Percentiles rank a stretch among this genome's conserved stretches.
These are phyloP conservation scores for Cinnamomum micranthum DNA, from an alignment of 164 flowering plant genomes.

Conservation along the genomic window DNA sequence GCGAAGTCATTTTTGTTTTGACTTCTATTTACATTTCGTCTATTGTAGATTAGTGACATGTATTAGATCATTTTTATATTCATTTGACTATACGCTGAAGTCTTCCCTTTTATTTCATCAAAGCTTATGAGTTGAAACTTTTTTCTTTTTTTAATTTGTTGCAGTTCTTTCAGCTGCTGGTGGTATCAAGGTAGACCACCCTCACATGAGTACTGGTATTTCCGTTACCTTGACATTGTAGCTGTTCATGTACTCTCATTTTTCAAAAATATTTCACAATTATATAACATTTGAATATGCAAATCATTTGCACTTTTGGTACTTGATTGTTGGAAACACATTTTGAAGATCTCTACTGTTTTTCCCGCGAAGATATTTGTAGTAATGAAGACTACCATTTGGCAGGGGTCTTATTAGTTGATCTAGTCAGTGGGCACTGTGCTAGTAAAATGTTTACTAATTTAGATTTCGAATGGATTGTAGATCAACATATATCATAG, in stretches of 20 bases:
- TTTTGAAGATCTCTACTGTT: too few relatives aligned
- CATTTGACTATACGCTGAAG: neutral
- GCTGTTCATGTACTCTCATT: neutral
- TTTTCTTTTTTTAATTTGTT: neutral
- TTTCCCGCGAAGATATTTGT: too few relatives aligned
- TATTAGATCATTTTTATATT: neutral
- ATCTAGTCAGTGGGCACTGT: too few relatives aligned
- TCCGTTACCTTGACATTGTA: slow-evolving; percentile 4
- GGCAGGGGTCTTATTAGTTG: too few relatives aligned
- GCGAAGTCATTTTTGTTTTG: neutral
- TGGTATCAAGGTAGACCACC: slow-evolving; percentile 85
- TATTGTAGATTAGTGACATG: neutral
- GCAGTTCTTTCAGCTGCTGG: slow-evolving; percentile 97
- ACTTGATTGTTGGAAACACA: too few relatives aligned
- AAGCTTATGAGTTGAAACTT: neutral
- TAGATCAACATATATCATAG: too few relatives aligned
- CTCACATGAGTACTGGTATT: slow-evolving; percentile 69
- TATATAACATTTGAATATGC: too few relatives aligned
- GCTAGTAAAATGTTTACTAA: too few relatives aligned
- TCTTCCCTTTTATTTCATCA: neutral
- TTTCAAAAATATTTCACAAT: neutral
- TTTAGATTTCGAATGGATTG: too few relatives aligned
- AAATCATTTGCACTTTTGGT: too few relatives aligned
- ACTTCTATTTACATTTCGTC: too few relatives aligned
- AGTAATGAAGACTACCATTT: too few relatives aligned